A percentile compares a stretch with the other conserved stretches of the same genome.
Conservation (phyloP, 2,329 filamentous ascomycete genomes). For the Celoporthe dispersa region DNA sequence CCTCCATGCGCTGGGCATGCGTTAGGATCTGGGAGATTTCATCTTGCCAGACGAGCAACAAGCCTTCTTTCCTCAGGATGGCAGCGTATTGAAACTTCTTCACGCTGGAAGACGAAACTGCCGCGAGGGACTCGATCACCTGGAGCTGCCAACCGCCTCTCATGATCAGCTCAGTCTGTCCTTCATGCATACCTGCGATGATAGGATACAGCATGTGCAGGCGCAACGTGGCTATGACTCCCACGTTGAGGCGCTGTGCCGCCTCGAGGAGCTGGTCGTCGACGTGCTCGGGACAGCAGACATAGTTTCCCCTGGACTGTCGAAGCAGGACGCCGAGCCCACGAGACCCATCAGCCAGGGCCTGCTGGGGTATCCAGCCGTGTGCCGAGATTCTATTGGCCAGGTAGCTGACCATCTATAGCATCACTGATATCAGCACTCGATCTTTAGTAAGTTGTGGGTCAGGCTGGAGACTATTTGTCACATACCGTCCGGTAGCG, state of each 20-base stretch:
- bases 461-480: neutral
- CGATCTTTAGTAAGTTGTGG: no score
- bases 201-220: constrained; percentile 52
- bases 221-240: constrained; percentile 54
- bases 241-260: constrained; percentile 49
- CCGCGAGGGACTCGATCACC: constrained; percentile 48
- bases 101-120: constrained; percentile 43
- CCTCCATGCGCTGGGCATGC: constrained; percentile 42
- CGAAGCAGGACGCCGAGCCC: constrained; percentile 44
- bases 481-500: constrained; percentile 38
- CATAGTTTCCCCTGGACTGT: constrained; percentile 45
- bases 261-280: constrained; percentile 45
- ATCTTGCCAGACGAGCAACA: constrained; percentile 50
- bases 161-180: constrained; percentile 48
- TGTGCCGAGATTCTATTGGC: constrained; percentile 37
- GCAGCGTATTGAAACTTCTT: constrained; percentile 50
- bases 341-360: constrained; percentile 32
- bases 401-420: constrained; percentile 41
- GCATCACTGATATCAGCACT: neutral
- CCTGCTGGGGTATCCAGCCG: constrained; percentile 38
- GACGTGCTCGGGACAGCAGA: constrained; percentile 45
- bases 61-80: constrained; percentile 46
- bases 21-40: constrained; percentile 45
- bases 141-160: constrained; percentile 49
- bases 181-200: constrained; percentile 44